Evolutionary conservation across 208 protist species (phyloP), one percentile per base, ranked within the genome.

Genomic region (Blechomonas ayalai): DNA sequence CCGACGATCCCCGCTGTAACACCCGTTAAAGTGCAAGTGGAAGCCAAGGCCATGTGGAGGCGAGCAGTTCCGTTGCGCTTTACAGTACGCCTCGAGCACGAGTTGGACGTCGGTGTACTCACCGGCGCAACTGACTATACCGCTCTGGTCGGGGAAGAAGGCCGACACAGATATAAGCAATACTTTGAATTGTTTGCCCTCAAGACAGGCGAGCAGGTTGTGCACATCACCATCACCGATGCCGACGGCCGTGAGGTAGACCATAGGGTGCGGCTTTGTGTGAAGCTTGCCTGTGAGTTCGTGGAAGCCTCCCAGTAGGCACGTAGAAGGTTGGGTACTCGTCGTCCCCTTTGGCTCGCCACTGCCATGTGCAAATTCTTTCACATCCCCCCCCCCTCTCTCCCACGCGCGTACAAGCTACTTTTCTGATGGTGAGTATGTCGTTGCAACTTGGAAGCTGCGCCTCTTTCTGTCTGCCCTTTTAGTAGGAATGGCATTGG

Each of bases 131-230:
- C 83, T 8, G 56, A 82, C 31, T 64, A 64, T 10, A 48, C 37
- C 2, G 51, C 50, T 9, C 44, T 67, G 8, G 68, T 92, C 12
- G 80, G 84, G 12, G 72, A 75, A 1, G 43, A 62, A 22, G 69
- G 55, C 0, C 54, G 44, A 16, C 32, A n/a, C 12, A 37, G 38
- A 13, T 90, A 77, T 62, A 43, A 73, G 25, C 58, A 76, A 24
- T 34, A 41, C 32, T 58, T 90, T 20, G 85, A 93, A 32, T 54
- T 89, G 5, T 67, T 90, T 25, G 69, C 73, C 1, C 86, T 93
- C 48, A 87, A 82, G 42, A 73, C 72, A 15, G 85, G 85, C 4
- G 67, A 79, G 20, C 85, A 90, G 46, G 55, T 64, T 0, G 31
- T 93, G 25, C 61, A 38, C 18, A 61, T 93, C 23, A 76, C 49